A percentile compares a stretch with the other conserved stretches of the same genome.
These are phyloP conservation scores for Achaetomiella virescens DNA, from an alignment of 495 filamentous ascomycete genomes.

Conservation along the genomic window DNA sequence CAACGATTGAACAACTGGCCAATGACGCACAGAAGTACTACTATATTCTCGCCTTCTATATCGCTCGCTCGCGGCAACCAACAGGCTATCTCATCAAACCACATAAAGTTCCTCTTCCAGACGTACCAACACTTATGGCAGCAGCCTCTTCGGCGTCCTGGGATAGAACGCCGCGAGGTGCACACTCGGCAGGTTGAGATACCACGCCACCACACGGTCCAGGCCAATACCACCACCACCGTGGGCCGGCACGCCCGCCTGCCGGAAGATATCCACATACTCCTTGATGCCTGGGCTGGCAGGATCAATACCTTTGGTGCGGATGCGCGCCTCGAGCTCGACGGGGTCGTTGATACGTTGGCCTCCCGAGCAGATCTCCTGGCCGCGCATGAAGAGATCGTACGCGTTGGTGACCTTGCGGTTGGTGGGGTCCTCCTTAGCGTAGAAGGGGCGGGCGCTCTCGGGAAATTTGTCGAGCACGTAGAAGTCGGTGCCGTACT, in stretches of 20 bases:
- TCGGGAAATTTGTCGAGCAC: slow-evolving; percentile 89
- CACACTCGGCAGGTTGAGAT: slow-evolving; percentile 75
- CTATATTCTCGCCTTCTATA: no score
- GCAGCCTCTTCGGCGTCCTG: slow-evolving; percentile 75
- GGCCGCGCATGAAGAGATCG: slow-evolving; percentile 88
- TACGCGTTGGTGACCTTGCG: slow-evolving; percentile 72
- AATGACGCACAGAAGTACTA: no score
- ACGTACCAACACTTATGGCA: slow-evolving; percentile 43
- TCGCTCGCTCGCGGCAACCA: background rate
- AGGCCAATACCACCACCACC: slow-evolving; percentile 82
- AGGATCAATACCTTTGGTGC: slow-evolving; percentile 67
- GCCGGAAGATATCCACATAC: slow-evolving; percentile 75
- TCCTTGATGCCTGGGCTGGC: slow-evolving; percentile 69
- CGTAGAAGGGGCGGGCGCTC: slow-evolving; percentile 80
- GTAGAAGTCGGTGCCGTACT: slow-evolving; percentile 88
- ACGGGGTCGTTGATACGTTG: slow-evolving; percentile 76
- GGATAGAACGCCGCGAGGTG: slow-evolving; percentile 74
- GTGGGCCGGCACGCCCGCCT: slow-evolving; percentile 69
- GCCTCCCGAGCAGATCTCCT: slow-evolving; percentile 69
- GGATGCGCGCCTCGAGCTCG: slow-evolving; percentile 62
- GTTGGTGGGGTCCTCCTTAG: slow-evolving; percentile 66
- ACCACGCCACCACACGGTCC: slow-evolving; percentile 86
- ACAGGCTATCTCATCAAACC: background rate
- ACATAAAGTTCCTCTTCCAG: background rate
- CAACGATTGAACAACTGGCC: no score